These are phyloP conservation scores for fission yeast (Schizosaccharomyces pombe) DNA, from an alignment of 805 yeast genomes.

Conservation along the genomic window DNA sequence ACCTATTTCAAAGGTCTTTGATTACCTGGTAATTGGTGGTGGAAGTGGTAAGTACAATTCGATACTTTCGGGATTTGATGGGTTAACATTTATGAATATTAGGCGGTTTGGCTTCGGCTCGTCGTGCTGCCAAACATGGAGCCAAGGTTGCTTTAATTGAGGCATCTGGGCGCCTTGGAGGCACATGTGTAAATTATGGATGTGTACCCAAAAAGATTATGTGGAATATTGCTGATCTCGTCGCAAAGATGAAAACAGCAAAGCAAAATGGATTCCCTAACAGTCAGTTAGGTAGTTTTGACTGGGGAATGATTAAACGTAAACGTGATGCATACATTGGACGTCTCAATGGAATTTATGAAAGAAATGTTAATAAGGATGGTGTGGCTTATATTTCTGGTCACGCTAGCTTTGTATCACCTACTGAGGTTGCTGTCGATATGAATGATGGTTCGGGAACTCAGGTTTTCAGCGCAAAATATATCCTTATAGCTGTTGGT, in stretches of 20 bases:
- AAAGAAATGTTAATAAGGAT: constrained; percentile 63
- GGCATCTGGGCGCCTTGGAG: constrained; percentile 56
- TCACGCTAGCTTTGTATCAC: constrained; percentile 50
- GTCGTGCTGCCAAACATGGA: constrained; percentile 83
- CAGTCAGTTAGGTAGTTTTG: constrained; percentile 38
- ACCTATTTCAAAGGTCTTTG: constrained; percentile 39
- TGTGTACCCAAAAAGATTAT: constrained; percentile 97
- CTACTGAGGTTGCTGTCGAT: constrained; percentile 42
- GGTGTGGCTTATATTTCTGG: constrained; percentile 75
- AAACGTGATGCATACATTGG: constrained; percentile 81
- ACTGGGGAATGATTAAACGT: constrained; percentile 60
- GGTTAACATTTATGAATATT: constrained; percentile 15
- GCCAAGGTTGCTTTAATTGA: constrained; percentile 71
- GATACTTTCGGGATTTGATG: not conserved
- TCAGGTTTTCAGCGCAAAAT: constrained; percentile 49
- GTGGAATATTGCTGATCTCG: constrained; percentile 94
- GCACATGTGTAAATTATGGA: constrained; percentile 97
- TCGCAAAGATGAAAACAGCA: constrained; percentile 50
- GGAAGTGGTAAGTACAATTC: constrained; percentile 25
- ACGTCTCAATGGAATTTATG: constrained; percentile 82
- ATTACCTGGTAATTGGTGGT: constrained; percentile 90
- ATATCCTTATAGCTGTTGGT: constrained; percentile 77
- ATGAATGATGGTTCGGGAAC: constrained; percentile 34
- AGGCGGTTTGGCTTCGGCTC: constrained; percentile 96
- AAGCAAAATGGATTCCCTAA: constrained; percentile 56